Evolutionary conservation across 176 grass and related monocot genomes (phyloP), one percentile per base, ranked within the genome.

Genomic region (Avena eriantha): DNA sequence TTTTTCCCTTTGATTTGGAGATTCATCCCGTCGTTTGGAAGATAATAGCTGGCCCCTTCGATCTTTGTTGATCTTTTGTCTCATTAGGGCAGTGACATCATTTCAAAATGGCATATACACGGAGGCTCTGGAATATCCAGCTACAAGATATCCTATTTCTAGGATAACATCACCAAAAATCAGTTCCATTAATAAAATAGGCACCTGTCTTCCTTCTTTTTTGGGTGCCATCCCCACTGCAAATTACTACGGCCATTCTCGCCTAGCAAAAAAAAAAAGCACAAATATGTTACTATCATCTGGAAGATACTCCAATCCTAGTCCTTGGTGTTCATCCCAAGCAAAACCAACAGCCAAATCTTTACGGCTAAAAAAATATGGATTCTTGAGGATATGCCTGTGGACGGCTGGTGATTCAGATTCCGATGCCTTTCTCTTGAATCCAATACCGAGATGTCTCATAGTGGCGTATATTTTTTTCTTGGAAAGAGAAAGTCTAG

Each of bases 351-450:
- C 22, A 78, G 8, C 41, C 65, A 66, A 58, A 68, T 74, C 71
- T 74, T 73, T 48, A 75, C 64, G 82, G 63, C 75, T 87, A 21
- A 16, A 31, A 19, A 26, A 76, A 31, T 2, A 58, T 58, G 69
- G 76, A 87, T 87, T 57, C 76, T 18, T 17, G 24, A 66, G 85
- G 81, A 91, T 87, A 84, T 84, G 89, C 85, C 81, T 83, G 16
- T 82, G 84, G 59, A 81, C 59, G 81, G 68, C 81, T 51, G 49
- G 57, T 50, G 85, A 80, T 88, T 81, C 81, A 91, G 77, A 88
- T 88, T 91, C 81, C 69, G 76, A 91, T 84, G 85, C 89, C 24
- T 72, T 54, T 17, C 11, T 22, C 18, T 78, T 63, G 55, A 67
- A 79, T 82, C 51, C 67, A 84, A 41, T 33, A 39, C 67, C 10